phyloP scores from a whole-genome alignment of 2,329 filamentous ascomycete genomes.

The Colletotrichum falcatum region DNA sequence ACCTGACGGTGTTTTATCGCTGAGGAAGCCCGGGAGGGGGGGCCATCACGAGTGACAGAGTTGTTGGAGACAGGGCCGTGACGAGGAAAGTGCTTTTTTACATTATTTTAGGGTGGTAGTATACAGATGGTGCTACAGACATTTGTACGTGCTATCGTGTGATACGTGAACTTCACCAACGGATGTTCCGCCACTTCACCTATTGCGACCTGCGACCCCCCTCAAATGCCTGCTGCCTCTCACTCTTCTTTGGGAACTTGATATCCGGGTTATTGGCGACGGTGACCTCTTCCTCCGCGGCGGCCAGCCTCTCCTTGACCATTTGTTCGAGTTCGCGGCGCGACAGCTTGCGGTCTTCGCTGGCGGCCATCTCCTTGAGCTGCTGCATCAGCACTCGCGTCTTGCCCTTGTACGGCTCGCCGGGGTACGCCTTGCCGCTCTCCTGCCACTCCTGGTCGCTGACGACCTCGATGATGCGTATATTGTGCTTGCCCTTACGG shows the following conservation, averaged over 20 bases:
- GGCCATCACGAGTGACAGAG: background rate
- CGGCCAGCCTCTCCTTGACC: constrained; percentile 45
- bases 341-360: constrained; percentile 46
- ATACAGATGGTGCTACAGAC: constrained; percentile 32
- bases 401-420: constrained; percentile 62
- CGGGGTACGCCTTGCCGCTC: constrained; percentile 64
- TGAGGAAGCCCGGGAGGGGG: constrained; percentile 43
- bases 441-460: constrained; percentile 65
- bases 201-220: constrained; percentile 24
- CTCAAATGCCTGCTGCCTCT: constrained; percentile 20
- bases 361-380: constrained; percentile 52
- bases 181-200: background rate
- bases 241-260: constrained; percentile 50
- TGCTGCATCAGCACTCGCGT: constrained; percentile 57
- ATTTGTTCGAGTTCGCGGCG: constrained; percentile 46
- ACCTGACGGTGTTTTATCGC: constrained; percentile 66
- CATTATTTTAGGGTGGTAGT: constrained; percentile 31
- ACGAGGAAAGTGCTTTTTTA: constrained; percentile 30
- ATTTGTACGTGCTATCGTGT: constrained; percentile 37
- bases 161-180: background rate
- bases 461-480: constrained; percentile 71
- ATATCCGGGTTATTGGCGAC: constrained; percentile 57
- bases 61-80: background rate
- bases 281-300: constrained; percentile 43
- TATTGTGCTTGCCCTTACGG: constrained; percentile 72